phyloP scores from a whole-genome alignment of 768 basidiomycete species.

The Postia placenta region DNA sequence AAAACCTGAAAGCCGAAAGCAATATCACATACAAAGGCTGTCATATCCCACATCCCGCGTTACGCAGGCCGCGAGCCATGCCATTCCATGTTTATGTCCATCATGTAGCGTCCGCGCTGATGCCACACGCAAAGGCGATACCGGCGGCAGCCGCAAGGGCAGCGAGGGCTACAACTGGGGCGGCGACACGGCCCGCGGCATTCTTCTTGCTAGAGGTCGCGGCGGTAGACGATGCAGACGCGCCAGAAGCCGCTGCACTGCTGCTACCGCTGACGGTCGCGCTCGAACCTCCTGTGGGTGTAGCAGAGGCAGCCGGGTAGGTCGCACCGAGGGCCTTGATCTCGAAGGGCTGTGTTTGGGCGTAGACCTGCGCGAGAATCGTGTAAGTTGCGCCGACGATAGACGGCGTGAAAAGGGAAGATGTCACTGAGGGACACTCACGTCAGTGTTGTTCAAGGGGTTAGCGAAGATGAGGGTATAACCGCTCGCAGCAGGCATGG shows the following conservation, averaged over 20 bases:
- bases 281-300: constrained; percentile 22
- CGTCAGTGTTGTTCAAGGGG: constrained; percentile 44
- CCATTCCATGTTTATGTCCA: too few relatives aligned
- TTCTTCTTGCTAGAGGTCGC: too few relatives aligned
- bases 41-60: too few relatives aligned
- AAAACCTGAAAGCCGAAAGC: too few relatives aligned
- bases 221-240: constrained; percentile 15
- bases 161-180: constrained; percentile 14
- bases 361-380: constrained; percentile 42
- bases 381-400: not conserved
- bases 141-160: constrained; percentile 17
- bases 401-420: not conserved
- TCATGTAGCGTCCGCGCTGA: too few relatives aligned
- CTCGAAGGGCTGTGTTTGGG: constrained; percentile 49
- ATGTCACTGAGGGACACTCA: too few relatives aligned
- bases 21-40: too few relatives aligned
- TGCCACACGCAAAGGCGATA: too few relatives aligned
- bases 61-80: too few relatives aligned
- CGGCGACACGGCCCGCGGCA: constrained; percentile 12
- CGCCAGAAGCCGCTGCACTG: constrained; percentile 19
- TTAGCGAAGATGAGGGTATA: constrained; percentile 50
- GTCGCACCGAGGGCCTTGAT: constrained; percentile 50
- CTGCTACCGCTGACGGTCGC: constrained; percentile 15
- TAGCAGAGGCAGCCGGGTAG: constrained; percentile 40
- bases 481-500: constrained; percentile 31